Conservation (phyloP, 108 stramenopile genomes). For the Discostella stelligeroides region DNA sequence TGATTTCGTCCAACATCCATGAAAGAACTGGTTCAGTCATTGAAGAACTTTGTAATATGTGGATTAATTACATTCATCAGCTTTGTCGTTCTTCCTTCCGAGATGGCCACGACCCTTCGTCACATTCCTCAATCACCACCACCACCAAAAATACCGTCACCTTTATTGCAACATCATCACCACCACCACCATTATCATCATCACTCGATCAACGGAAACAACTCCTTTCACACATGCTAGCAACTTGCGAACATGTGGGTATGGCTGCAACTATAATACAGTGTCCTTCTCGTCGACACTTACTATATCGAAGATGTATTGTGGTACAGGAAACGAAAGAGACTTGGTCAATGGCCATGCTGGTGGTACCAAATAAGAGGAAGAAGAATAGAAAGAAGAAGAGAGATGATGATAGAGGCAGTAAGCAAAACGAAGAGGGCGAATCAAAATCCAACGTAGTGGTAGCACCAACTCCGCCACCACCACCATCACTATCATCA, state of each 20-base stretch:
- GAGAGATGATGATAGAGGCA: not conserved
- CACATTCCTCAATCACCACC: no score
- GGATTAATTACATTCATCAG: constrained; percentile 32
- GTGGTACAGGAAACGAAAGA: constrained; percentile 43
- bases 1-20: no score
- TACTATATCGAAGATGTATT: constrained; percentile 24
- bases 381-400: not conserved
- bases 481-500: no score
- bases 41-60: constrained; percentile 42
- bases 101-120: not conserved
- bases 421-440: not conserved
- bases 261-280: constrained; percentile 35
- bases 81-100: not conserved
- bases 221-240: constrained; percentile 11
- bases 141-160: not conserved
- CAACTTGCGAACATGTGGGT: constrained; percentile 40
- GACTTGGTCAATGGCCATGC: constrained; percentile 33
- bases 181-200: not conserved
- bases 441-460: not conserved
- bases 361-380: not conserved
- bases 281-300: constrained; percentile 44
- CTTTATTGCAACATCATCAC: not conserved
- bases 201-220: constrained; percentile 16
- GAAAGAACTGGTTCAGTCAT: constrained; percentile 17
- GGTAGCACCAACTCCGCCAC: no score